A percentile compares a stretch with the other conserved stretches of the same genome.
Conservation (phyloP, 129 eudicot genomes). For the Flaveria brownii region DNA sequence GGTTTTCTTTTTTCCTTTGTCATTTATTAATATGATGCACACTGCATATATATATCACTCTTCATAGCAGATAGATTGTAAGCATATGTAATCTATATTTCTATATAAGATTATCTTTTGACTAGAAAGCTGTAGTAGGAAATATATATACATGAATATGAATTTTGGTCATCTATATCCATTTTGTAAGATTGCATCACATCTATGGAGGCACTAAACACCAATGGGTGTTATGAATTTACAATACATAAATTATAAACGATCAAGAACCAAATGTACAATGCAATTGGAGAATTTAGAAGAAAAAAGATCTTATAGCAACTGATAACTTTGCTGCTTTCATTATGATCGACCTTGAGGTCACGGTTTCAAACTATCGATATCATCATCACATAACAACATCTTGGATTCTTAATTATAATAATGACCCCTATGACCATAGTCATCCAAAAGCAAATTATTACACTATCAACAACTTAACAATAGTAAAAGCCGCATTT, state of each 20-base stretch:
- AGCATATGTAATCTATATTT: background rate
- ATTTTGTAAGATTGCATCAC: too few species aligned
- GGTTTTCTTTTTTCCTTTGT: background rate
- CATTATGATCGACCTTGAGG: too few species aligned
- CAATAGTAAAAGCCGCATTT: background rate
- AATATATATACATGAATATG: background rate
- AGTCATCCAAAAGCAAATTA: background rate
- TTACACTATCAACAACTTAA: background rate
- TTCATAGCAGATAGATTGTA: conserved; percentile 12
- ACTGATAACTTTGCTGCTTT: too few species aligned
- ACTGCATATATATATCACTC: background rate
- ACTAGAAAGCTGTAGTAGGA: background rate
- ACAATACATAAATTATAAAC: too few species aligned
- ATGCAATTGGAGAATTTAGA: too few species aligned
- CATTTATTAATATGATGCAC: background rate
- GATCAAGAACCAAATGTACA: too few species aligned
- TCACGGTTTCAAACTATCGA: too few species aligned
- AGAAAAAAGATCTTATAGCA: too few species aligned
- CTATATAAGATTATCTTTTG: background rate
- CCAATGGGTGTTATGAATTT: too few species aligned
- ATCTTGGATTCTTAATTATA: conserved; percentile 11
- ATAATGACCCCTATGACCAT: conserved; percentile 8
- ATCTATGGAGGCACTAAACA: too few species aligned
- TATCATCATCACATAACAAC: background rate
- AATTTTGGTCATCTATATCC: conserved; percentile 1